A percentile compares a stretch with the other conserved stretches of the same genome.
These are phyloP conservation scores for Secale cereale DNA, from an alignment of 176 grass and related monocot species.

Conservation along the genomic window DNA sequence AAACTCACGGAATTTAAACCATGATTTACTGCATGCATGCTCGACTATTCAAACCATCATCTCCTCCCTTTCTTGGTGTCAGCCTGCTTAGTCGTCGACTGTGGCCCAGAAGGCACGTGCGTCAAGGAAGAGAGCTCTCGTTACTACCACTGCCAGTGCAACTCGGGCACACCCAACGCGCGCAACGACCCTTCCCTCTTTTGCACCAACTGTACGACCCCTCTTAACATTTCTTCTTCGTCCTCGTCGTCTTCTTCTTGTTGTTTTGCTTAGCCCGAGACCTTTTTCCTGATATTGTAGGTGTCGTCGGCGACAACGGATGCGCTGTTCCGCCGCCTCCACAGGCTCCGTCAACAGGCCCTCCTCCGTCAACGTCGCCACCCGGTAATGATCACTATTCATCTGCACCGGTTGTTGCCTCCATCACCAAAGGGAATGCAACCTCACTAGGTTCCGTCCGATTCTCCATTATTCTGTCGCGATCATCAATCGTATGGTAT, in stretches of 20 bases:
- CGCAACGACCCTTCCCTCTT: not conserved
- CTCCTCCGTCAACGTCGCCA: not conserved
- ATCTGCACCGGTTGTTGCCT: not conserved
- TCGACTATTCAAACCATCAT: too few species aligned
- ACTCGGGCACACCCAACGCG: not conserved
- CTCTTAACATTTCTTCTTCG: too few species aligned
- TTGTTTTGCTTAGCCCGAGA: not conserved
- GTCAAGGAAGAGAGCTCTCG: not conserved
- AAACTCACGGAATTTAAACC: not conserved
- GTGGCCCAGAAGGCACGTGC: constrained; percentile 6
- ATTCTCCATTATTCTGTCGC: too few species aligned
- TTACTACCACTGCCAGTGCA: constrained; percentile 26
- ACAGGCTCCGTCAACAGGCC: too few species aligned
- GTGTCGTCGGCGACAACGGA: not conserved
- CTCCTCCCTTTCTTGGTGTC: not conserved
- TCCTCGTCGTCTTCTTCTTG: not conserved
- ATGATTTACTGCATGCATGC: not conserved
- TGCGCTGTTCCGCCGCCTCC: not conserved
- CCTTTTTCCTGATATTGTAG: not conserved
- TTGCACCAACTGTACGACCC: constrained; percentile 24
- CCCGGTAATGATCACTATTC: not conserved
- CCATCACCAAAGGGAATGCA: constrained; percentile 21
- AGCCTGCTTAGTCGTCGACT: constrained; percentile 23
- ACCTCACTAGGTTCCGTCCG: constrained; percentile 1
- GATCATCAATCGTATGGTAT: too few species aligned